A percentile compares a stretch with the other conserved stretches of the same genome.
phyloP scores from a whole-genome alignment of 1,139 yeast genomes.

The Debaryomycetaceae sp. region DNA sequence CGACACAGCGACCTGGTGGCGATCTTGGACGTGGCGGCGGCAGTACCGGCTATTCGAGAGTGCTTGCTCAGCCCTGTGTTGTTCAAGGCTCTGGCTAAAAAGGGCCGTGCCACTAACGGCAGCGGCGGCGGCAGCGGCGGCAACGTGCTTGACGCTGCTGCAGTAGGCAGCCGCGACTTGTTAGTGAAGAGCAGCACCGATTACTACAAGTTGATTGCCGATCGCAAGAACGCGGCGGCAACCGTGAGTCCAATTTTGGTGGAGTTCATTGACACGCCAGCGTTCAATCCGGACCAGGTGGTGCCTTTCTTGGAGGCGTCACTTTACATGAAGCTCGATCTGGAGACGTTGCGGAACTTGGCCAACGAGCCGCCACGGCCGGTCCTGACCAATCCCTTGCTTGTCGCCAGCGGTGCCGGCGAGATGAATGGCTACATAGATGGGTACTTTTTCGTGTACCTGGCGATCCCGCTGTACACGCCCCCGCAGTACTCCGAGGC shows the following conservation, averaged over 20 bases:
- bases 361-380: constrained; percentile 65
- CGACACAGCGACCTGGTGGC: constrained; percentile 31
- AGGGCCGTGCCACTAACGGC: too few relatives aligned
- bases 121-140: too few relatives aligned
- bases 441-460: constrained; percentile 66
- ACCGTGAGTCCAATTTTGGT: constrained; percentile 54
- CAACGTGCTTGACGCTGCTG: too few relatives aligned
- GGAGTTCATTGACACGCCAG: constrained; percentile 71
- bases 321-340: constrained; percentile 55
- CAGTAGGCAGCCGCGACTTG: constrained; percentile 9
- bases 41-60: too few relatives aligned
- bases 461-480: constrained; percentile 55
- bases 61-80: too few relatives aligned
- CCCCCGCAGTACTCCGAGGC: constrained; percentile 49
- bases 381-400: constrained; percentile 60
- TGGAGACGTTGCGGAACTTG: constrained; percentile 53
- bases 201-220: constrained; percentile 20
- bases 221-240: constrained; percentile 22
- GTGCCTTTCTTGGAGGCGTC: constrained; percentile 76
- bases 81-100: too few relatives aligned
- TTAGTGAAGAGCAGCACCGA: constrained; percentile 17
- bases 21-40: constrained; percentile 48
- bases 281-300: constrained; percentile 57
- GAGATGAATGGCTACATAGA: constrained; percentile 71
- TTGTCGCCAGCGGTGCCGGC: constrained; percentile 75